These are phyloP conservation scores for Millerozyma acaciae DNA, from an alignment of 805 yeast genomes.

Conservation along the genomic window DNA sequence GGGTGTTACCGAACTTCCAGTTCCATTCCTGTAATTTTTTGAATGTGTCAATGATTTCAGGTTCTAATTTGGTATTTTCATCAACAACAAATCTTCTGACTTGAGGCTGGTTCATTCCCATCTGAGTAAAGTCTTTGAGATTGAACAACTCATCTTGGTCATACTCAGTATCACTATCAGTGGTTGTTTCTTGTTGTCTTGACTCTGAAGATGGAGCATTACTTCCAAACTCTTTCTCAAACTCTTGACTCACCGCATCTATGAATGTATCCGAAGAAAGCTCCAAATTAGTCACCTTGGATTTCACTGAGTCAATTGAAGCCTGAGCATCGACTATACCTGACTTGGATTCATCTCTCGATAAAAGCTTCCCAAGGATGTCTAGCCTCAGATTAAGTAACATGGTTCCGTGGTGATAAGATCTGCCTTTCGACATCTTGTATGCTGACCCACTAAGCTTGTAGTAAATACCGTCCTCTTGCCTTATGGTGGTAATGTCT, in stretches of 20 bases:
- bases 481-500: constrained; percentile 56
- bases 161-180: constrained; percentile 11
- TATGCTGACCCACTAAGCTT: constrained; percentile 94
- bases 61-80: constrained; percentile 25
- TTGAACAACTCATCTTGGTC: constrained; percentile 34
- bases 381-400: constrained; percentile 62
- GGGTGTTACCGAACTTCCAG: constrained; percentile 78
- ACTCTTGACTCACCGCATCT: constrained; percentile 38
- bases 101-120: constrained; percentile 10
- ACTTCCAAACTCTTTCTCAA: constrained; percentile 31
- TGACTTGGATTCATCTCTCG: constrained; percentile 36
- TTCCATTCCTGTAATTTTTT: constrained; percentile 52
- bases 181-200: neutral
- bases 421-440: constrained; percentile 73
- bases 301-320: constrained; percentile 69
- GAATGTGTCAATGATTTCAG: constrained; percentile 39
- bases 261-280: constrained; percentile 46
- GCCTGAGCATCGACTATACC: constrained; percentile 47
- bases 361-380: constrained; percentile 56
- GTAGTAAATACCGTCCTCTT: constrained; percentile 19
- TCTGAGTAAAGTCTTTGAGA: constrained; percentile 26
- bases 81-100: constrained; percentile 17
- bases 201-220: neutral
- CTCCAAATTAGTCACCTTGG: constrained; percentile 69
- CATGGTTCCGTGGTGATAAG: constrained; percentile 97